phyloP scores from a whole-genome alignment of 2,329 filamentous ascomycete genomes.

The Fusarium sp. region DNA sequence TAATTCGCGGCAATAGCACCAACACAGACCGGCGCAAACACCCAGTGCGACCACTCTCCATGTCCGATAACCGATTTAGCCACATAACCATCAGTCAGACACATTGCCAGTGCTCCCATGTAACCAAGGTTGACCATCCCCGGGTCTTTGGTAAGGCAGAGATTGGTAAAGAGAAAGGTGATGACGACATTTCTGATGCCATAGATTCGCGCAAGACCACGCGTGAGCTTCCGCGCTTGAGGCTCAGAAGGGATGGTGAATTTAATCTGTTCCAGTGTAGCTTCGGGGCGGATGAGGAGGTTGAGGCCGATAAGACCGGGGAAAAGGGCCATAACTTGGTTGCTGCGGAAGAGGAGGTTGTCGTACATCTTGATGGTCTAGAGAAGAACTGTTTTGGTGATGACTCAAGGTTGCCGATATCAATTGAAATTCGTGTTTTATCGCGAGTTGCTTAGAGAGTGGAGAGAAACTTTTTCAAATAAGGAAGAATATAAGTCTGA shows the following conservation, averaged over 20 bases:
- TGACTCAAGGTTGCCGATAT: not conserved
- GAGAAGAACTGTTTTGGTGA: too few species aligned
- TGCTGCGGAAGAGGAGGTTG: not conserved
- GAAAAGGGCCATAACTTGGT: not conserved
- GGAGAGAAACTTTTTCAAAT: not conserved
- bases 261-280: not conserved
- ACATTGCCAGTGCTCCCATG: not conserved
- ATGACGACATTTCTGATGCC: slow-evolving; percentile 16
- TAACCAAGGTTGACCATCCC: not conserved
- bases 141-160: not conserved
- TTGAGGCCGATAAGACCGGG: slow-evolving; percentile 15
- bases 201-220: not conserved
- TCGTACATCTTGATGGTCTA: not conserved
- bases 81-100: slow-evolving; percentile 7
- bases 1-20: not conserved
- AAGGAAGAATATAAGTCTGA: not conserved
- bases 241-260: not conserved
- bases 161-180: not conserved
- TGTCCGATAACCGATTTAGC: slow-evolving; percentile 4
- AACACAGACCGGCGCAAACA: not conserved
- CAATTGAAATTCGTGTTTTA: too few species aligned
- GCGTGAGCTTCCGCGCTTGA: slow-evolving; percentile 1
- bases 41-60: slow-evolving; percentile 19
- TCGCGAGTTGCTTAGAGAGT: too few species aligned
- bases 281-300: slow-evolving; percentile 11